These are phyloP conservation scores for Nectriaceae sp. DNA, from an alignment of 2,329 filamentous ascomycete species.

Conservation along the genomic window DNA sequence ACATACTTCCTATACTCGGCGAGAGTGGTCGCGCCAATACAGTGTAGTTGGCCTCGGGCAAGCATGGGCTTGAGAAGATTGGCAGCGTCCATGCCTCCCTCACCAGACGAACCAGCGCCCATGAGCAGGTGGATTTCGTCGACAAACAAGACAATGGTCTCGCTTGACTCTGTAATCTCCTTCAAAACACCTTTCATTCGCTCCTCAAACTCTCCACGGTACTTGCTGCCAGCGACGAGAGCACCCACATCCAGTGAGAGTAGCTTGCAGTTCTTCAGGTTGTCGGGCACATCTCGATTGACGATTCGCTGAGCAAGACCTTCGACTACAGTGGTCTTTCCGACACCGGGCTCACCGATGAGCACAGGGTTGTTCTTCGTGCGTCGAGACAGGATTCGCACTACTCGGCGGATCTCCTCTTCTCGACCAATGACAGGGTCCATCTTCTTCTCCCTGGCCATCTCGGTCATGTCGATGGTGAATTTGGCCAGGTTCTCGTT, in stretches of 20 bases:
- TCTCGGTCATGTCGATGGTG: conserved; percentile 96
- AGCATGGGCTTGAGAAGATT: conserved; percentile 98
- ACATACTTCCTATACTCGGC: conserved; percentile 98
- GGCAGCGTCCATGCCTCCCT: conserved; percentile 98
- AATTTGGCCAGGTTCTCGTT: conserved; percentile 97
- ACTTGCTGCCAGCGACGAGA: conserved; percentile 96
- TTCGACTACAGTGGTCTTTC: conserved; percentile 97
- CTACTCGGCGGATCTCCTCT: conserved; percentile 89
- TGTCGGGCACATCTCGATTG: conserved; percentile 94
- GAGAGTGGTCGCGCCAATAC: conserved; percentile 94
- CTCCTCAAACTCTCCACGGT: conserved; percentile 97
- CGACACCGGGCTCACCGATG: conserved; percentile 96
- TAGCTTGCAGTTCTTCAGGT: conserved; percentile 88
- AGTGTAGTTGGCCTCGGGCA: conserved; percentile 93
- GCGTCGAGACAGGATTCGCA: conserved; percentile 86
- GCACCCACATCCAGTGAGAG: conserved; percentile 95
- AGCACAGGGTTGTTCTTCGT: conserved; percentile 99
- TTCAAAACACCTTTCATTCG: conserved; percentile 99
- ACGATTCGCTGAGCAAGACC: conserved; percentile 94
- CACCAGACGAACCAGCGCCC: conserved; percentile 91
- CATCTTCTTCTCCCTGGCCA: conserved; percentile 96
- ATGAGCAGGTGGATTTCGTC: conserved; percentile 99
- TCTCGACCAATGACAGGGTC: conserved; percentile 96
- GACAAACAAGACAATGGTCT: conserved; percentile 97
- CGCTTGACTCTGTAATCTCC: conserved; percentile 91